Conservation (phyloP, 345 rosid species). For the Orychophragmus violaceus region DNA sequence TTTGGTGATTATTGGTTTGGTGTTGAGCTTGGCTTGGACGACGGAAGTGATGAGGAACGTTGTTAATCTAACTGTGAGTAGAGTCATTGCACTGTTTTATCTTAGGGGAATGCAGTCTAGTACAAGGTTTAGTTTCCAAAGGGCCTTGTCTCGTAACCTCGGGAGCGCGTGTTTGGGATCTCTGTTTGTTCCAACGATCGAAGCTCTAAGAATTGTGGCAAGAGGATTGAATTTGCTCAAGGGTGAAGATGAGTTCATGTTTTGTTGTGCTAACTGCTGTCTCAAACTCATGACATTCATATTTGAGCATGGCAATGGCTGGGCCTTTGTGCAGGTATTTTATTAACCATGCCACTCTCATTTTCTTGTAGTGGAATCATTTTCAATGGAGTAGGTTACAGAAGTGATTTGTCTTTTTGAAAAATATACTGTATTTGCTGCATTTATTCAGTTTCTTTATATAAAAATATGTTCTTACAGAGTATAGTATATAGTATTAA, state of each 20-base stretch:
- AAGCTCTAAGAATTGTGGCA: constrained; percentile 77
- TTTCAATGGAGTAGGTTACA: not conserved
- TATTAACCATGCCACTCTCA: not conserved
- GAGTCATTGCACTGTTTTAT: constrained; percentile 72
- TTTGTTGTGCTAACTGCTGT: constrained; percentile 97
- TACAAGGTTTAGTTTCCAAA: constrained; percentile 76
- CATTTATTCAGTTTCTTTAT: not conserved
- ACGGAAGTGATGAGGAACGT: constrained; percentile 95
- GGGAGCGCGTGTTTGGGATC: constrained; percentile 99
- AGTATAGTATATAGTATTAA: constrained; percentile 12
- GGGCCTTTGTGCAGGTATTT: constrained; percentile 98
- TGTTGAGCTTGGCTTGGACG: constrained; percentile 68
- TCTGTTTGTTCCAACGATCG: constrained; percentile 82
- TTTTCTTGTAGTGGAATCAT: not conserved
- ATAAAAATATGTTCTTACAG: not conserved
- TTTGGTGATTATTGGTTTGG: constrained; percentile 45
- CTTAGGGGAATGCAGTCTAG: constrained; percentile 91
- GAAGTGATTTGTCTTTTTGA: constrained; percentile 5
- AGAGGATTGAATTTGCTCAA: constrained; percentile 81
- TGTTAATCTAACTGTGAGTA: constrained; percentile 72
- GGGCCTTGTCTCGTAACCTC: constrained; percentile 68
- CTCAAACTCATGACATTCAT: constrained; percentile 69
- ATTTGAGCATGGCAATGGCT: constrained; percentile 81
- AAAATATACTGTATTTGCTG: not conserved
- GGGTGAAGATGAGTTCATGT: constrained; percentile 99